Conservation (phyloP, 148 eudicot species). For the Camellia granthamiana region DNA sequence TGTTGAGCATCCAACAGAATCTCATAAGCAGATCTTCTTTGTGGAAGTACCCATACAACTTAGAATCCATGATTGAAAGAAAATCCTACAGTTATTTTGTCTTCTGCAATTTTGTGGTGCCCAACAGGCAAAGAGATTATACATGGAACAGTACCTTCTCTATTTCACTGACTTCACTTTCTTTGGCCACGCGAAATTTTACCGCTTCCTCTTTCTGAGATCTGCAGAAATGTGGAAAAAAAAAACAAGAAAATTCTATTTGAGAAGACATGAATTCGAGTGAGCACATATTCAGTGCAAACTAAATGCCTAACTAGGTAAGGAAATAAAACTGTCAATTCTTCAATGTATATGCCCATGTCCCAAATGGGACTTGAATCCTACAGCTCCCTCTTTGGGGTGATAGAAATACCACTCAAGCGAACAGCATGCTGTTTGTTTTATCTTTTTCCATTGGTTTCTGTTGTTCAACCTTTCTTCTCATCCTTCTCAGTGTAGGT, state of each 20-base stretch:
- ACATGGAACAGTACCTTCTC: constrained; percentile 53
- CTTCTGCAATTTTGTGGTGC: neutral
- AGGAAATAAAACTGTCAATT: neutral
- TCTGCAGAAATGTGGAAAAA: constrained; percentile 37
- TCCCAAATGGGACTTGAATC: neutral
- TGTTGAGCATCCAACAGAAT: neutral
- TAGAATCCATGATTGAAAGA: neutral
- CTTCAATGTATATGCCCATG: neutral
- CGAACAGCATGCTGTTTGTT: neutral
- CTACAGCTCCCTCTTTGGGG: neutral
- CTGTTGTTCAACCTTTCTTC: neutral
- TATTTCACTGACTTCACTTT: constrained; percentile 76
- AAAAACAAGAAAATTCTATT: constrained; percentile 9
- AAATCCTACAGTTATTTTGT: neutral
- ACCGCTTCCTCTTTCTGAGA: constrained; percentile 91
- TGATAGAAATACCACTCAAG: constrained; percentile 4
- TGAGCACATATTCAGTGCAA: neutral
- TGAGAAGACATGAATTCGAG: neutral
- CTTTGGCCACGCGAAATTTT: constrained; percentile 77
- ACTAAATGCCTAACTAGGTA: neutral
- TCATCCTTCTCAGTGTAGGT: neutral
- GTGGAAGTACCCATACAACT: neutral
- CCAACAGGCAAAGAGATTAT: neutral
- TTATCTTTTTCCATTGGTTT: neutral
- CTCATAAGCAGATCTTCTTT: constrained; percentile 2